These are phyloP conservation scores for Fusarium lateritium DNA, from an alignment of 2,329 filamentous ascomycete genomes.

Conservation along the genomic window DNA sequence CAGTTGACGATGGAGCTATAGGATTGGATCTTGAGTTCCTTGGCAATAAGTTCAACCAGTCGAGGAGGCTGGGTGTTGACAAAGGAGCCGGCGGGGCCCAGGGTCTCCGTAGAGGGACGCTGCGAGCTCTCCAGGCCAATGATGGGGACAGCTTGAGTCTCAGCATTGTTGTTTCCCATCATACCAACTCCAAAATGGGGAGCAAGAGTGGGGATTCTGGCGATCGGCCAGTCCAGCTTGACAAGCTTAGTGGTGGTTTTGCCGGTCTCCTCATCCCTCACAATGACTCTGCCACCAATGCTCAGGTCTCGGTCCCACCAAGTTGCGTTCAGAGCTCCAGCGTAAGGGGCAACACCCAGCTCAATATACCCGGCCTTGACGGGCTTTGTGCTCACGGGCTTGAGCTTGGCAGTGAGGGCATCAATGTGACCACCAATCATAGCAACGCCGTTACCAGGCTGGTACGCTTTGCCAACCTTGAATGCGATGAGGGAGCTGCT, in stretches of 20 bases:
- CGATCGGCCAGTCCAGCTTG: slow-evolving; percentile 95
- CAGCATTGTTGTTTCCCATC: slow-evolving; percentile 79
- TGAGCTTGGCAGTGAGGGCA: slow-evolving; percentile 89
- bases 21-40: slow-evolving; percentile 79
- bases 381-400: slow-evolving; percentile 90
- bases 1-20: slow-evolving; percentile 88
- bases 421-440: slow-evolving; percentile 95
- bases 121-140: slow-evolving; percentile 85
- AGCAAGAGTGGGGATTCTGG: slow-evolving; percentile 90
- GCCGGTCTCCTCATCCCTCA: slow-evolving; percentile 78
- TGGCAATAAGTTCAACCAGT: slow-evolving; percentile 86
- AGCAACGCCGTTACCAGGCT: slow-evolving; percentile 86
- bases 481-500: slow-evolving; percentile 90
- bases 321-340: slow-evolving; percentile 86
- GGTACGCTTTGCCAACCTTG: slow-evolving; percentile 83
- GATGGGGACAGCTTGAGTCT: slow-evolving; percentile 95
- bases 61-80: slow-evolving; percentile 86
- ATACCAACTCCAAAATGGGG: slow-evolving; percentile 91
- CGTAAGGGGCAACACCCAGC: slow-evolving; percentile 93
- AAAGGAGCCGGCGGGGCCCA: slow-evolving; percentile 81
- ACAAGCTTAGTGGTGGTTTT: slow-evolving; percentile 88
- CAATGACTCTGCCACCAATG: slow-evolving; percentile 89
- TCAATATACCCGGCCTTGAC: slow-evolving; percentile 89
- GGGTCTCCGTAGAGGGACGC: slow-evolving; percentile 55
- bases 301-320: slow-evolving; percentile 98